These are phyloP conservation scores for Schizochytrium sp. DNA, from an alignment of 108 stramenopile genomes.

Conservation along the genomic window DNA sequence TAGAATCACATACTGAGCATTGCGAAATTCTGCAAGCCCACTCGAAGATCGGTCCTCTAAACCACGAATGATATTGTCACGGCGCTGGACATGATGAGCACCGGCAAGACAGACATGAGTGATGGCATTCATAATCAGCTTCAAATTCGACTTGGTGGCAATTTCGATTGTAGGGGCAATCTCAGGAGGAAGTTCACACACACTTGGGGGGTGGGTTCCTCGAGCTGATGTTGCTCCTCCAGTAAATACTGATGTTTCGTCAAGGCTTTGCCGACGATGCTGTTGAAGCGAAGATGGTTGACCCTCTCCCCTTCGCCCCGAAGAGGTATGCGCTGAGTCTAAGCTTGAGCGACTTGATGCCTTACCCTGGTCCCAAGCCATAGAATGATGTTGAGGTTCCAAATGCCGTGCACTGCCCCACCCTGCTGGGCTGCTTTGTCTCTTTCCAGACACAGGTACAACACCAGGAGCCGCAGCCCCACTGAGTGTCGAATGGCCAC, in stretches of 20 bases:
- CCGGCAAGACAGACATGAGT: constrained; percentile 40
- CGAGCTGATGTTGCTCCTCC: background rate
- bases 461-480: too few species aligned
- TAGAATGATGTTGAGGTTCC: background rate
- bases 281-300: too few species aligned
- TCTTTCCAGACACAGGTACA: too few species aligned
- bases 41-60: constrained; percentile 7
- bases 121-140: constrained; percentile 50
- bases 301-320: too few species aligned
- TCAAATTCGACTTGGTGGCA: constrained; percentile 45
- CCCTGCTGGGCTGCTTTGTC: too few species aligned
- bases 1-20: constrained; percentile 56
- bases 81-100: constrained; percentile 11
- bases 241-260: background rate
- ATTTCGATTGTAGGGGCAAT: constrained; percentile 10
- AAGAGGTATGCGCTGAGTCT: too few species aligned
- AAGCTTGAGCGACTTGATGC: too few species aligned
- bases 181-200: constrained; percentile 9
- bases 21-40: background rate
- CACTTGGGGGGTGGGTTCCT: background rate
- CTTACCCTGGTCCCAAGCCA: too few species aligned
- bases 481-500: too few species aligned
- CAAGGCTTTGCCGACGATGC: too few species aligned
- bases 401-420: too few species aligned
- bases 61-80: background rate